Evolutionary conservation across 495 filamentous ascomycete genomes (phyloP).

Genomic region (Hyaloscypha hepaticicola): DNA sequence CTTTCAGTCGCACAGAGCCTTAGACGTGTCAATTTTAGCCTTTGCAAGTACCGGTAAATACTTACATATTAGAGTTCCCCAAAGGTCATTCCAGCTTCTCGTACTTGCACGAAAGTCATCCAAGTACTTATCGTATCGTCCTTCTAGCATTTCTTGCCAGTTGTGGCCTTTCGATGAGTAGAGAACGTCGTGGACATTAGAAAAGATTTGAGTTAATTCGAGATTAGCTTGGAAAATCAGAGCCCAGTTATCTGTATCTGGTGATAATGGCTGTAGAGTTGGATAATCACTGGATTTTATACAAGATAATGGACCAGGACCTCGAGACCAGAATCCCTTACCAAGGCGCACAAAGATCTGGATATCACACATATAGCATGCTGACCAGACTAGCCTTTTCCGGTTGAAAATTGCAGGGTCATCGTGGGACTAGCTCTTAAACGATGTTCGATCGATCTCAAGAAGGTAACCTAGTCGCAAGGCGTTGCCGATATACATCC

Average conservation of each 20-base stretch:
- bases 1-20: slow-evolving; percentile 58
- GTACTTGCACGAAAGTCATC: slow-evolving; percentile 64
- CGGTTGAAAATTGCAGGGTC: slow-evolving; percentile 47
- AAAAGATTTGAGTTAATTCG: slow-evolving; percentile 65
- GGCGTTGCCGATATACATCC: slow-evolving; percentile 68
- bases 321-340: slow-evolving; percentile 65
- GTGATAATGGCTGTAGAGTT: slow-evolving; percentile 50
- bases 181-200: slow-evolving; percentile 64
- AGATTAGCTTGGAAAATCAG: slow-evolving; percentile 62
- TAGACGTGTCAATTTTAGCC: background rate
- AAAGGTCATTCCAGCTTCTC: slow-evolving; percentile 60
- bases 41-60: background rate
- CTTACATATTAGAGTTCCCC: slow-evolving; percentile 58
- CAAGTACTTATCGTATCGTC: slow-evolving; percentile 55
- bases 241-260: slow-evolving; percentile 60
- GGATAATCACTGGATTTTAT: slow-evolving; percentile 61
- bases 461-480: slow-evolving; percentile 63
- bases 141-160: slow-evolving; percentile 63
- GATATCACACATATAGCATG: slow-evolving; percentile 58
- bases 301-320: slow-evolving; percentile 61
- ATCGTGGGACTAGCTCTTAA: slow-evolving; percentile 49
- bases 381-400: slow-evolving; percentile 60
- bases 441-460: slow-evolving; percentile 55
- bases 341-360: slow-evolving; percentile 63
- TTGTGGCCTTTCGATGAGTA: slow-evolving; percentile 64